phyloP scores from a whole-genome alignment of 1,284 basidiomycete genomes.

The Ceratobasidium sp. region DNA sequence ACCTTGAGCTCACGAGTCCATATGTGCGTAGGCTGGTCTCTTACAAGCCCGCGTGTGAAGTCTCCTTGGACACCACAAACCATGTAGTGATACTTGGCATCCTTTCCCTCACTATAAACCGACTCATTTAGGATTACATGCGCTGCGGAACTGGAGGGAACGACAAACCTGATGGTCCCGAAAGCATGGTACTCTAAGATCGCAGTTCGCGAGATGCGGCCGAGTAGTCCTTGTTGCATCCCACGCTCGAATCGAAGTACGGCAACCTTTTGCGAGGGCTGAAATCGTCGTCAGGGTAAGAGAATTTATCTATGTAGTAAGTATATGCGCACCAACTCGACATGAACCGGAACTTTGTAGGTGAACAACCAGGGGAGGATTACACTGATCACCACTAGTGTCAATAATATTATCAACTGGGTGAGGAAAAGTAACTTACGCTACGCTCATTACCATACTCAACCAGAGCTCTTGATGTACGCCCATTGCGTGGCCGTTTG shows the following conservation, averaged over 20 bases:
- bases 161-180: conserved; percentile 65
- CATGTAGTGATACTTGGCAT: conserved; percentile 80
- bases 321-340: conserved; percentile 72
- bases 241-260: conserved; percentile 75
- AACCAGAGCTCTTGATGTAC: conserved; percentile 83
- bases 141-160: background rate
- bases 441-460: conserved; percentile 76
- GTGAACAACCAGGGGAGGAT: conserved; percentile 81
- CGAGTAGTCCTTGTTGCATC: conserved; percentile 76
- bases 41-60: conserved; percentile 78
- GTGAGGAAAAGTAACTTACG: conserved; percentile 63
- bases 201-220: conserved; percentile 73
- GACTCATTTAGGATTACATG: background rate
- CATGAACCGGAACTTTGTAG: conserved; percentile 78
- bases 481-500: conserved; percentile 67
- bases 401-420: background rate
- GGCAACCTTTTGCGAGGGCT: conserved; percentile 79
- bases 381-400: conserved; percentile 62
- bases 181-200: conserved; percentile 77
- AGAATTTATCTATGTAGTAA: background rate
- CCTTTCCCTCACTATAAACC: conserved; percentile 71
- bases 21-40: conserved; percentile 73
- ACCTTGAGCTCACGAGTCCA: conserved; percentile 84
- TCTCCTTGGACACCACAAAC: conserved; percentile 84
- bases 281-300: conserved; percentile 3